Evolutionary conservation across 2,329 filamentous ascomycete genomes (phyloP).

Genomic region (Aureobasidium sp.): DNA sequence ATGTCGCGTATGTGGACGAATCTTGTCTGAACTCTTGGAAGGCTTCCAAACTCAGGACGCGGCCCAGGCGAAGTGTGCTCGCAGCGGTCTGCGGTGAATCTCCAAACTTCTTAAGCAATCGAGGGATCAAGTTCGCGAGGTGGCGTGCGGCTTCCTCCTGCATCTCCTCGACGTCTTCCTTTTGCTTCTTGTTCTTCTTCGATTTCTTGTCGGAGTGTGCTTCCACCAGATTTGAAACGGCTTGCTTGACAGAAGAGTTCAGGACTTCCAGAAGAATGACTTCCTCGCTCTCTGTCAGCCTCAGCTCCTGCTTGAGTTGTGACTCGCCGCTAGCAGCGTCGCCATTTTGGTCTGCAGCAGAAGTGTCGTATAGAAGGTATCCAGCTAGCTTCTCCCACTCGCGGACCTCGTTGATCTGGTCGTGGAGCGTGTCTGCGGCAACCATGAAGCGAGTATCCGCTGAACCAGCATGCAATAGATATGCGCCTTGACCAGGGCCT

Average conservation of each 20-base stretch:
- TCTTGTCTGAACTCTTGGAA: constrained; percentile 88
- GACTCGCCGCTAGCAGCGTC: constrained; percentile 54
- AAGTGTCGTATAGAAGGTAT: constrained; percentile 90
- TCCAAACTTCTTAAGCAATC: constrained; percentile 85
- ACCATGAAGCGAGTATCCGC: constrained; percentile 78
- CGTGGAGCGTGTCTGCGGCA: constrained; percentile 78
- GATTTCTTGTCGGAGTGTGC: constrained; percentile 48
- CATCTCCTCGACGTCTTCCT: constrained; percentile 57
- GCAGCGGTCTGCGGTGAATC: constrained; percentile 82
- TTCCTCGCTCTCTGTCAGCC: constrained; percentile 70
- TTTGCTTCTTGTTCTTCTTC: constrained; percentile 53
- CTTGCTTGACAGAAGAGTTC: constrained; percentile 71
- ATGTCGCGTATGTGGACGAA: constrained; percentile 66
- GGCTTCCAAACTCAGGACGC: constrained; percentile 76
- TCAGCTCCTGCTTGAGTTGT: constrained; percentile 64
- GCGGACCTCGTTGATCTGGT: constrained; percentile 70
- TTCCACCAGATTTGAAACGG: constrained; percentile 60
- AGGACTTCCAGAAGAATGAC: constrained; percentile 80
- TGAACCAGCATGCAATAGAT: constrained; percentile 54
- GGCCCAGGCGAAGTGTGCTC: constrained; percentile 76
- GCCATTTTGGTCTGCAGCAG: constrained; percentile 46
- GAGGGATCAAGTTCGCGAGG: constrained; percentile 72
- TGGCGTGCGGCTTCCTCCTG: constrained; percentile 73
- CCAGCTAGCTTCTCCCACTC: constrained; percentile 86
- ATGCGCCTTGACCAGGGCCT: constrained; percentile 29